Base-by-base conservation (phyloP, 441 rosid species). In the Eruca vesicaria region DNA sequence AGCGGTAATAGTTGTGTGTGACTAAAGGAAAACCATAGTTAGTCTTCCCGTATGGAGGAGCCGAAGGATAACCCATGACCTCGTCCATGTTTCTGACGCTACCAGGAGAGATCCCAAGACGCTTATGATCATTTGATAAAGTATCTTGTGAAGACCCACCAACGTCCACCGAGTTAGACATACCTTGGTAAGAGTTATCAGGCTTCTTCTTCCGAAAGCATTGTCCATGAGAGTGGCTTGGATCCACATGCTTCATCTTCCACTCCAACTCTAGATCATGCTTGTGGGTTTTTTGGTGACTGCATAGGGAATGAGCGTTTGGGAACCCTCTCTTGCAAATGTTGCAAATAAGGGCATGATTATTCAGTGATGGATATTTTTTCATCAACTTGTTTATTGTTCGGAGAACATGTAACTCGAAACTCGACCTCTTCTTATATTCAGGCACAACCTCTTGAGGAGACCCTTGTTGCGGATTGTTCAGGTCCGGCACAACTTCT, bases 261-360 rank as follows among this genome's bases (percentile, higher is more conserved):
- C 60, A 21, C 15, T 21, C 31, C 31, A 55, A 0, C 60, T 21
- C 60, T 4, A 10, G 28, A 1, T 55, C 60, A 23, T 57, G 61
- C 9, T 5, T 57, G 32, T 57, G 61, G 61, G 8, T 11, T 11
- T 14, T 23, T 23, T 57, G 61, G 61, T 57, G 61, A 57, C 9
- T 16, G 61, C 32, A 12, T 12, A 57, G 56, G 10, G 91, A 88
- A 21, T 87, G 84, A 3, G 86, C 78, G 1, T 79, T 84, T 0
- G 87, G 68, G 78, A 89, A 85, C 11, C 76, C 74, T 62, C 77
- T 73, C 31, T 62, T 63, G 69, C 90, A 89, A 15, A 71, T 78
- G 68, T 64, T 76, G 78, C 90, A 85, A 0, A 78, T 0, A 69
- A 79, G 82, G 7, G 12, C 2, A 18, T 14, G 0, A 4, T 19